Percentiles rank a stretch among this genome's conserved stretches.
These are phyloP conservation scores for Leishmania guyanensis DNA, from an alignment of 208 protist genomes.

Conservation along the genomic window DNA sequence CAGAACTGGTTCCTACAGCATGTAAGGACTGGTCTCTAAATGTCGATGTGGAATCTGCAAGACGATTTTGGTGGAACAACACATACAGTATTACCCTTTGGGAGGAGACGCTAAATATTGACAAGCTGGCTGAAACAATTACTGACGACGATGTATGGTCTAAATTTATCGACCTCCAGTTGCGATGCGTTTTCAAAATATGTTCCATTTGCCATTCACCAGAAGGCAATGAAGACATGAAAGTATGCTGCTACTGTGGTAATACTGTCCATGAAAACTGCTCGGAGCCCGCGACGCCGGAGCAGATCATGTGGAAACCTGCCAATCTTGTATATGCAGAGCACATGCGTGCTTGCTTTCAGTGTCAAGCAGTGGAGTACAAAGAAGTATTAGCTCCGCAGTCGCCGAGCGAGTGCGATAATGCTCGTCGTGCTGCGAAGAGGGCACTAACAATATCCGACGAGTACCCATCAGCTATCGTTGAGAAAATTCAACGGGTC, in stretches of 20 bases:
- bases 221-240: constrained; percentile 73
- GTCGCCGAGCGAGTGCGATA: constrained; percentile 32
- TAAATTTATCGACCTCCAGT: constrained; percentile 67
- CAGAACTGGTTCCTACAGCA: constrained; percentile 44
- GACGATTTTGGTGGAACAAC: constrained; percentile 81
- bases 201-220: constrained; percentile 62
- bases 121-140: constrained; percentile 32
- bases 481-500: constrained; percentile 15
- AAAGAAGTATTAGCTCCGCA: background rate
- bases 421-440: constrained; percentile 40
- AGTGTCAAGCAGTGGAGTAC: constrained; percentile 49
- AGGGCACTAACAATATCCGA: constrained; percentile 49
- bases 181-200: constrained; percentile 64
- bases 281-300: constrained; percentile 41
- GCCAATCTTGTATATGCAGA: constrained; percentile 55
- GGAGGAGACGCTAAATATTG: constrained; percentile 47
- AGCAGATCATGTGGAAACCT: constrained; percentile 68
- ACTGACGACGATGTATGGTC: constrained; percentile 65
- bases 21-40: constrained; percentile 82
- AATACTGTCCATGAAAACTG: constrained; percentile 57
- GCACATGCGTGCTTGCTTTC: constrained; percentile 57
- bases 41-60: constrained; percentile 37
- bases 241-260: constrained; percentile 81
- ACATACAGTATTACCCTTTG: constrained; percentile 77
- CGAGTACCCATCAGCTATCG: constrained; percentile 49